These are phyloP conservation scores for Solanum commersonii DNA, from an alignment of 257 asterid species.

Conservation along the genomic window DNA sequence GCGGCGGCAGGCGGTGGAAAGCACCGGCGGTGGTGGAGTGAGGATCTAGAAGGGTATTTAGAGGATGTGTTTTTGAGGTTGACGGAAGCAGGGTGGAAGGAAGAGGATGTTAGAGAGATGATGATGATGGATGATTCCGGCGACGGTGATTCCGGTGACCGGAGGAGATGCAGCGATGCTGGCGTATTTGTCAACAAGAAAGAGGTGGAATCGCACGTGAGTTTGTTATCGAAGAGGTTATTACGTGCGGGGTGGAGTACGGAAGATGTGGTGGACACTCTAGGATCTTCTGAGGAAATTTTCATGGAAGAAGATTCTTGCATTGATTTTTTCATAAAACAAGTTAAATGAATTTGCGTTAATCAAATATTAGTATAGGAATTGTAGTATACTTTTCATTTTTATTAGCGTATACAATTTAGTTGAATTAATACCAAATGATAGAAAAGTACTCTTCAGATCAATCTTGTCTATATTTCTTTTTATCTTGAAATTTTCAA, in stretches of 20 bases:
- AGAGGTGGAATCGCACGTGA: slow-evolving; percentile 32
- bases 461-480: not conserved
- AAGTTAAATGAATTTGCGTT: not conserved
- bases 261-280: slow-evolving; percentile 69
- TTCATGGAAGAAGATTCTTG: slow-evolving; percentile 25
- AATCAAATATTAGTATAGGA: not conserved
- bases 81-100: slow-evolving; percentile 81
- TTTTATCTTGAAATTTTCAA: not conserved
- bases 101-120: slow-evolving; percentile 89
- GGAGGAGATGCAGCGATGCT: not conserved
- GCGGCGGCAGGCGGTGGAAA: not conserved
- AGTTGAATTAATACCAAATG: not conserved
- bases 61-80: slow-evolving; percentile 51
- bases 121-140: slow-evolving; percentile 55
- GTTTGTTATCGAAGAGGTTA: slow-evolving; percentile 30
- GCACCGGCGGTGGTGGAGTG: slow-evolving; percentile 51
- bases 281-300: slow-evolving; percentile 26
- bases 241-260: slow-evolving; percentile 81
- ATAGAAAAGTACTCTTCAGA: too few relatives aligned
- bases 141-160: slow-evolving; percentile 7
- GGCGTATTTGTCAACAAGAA: not conserved
- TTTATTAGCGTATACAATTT: not conserved
- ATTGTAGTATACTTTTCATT: not conserved
- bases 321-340: slow-evolving; percentile 24
- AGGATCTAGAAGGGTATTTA: slow-evolving; percentile 44